phyloP scores from a whole-genome alignment of 805 yeast genomes.

The Huiozyma naganishii region DNA sequence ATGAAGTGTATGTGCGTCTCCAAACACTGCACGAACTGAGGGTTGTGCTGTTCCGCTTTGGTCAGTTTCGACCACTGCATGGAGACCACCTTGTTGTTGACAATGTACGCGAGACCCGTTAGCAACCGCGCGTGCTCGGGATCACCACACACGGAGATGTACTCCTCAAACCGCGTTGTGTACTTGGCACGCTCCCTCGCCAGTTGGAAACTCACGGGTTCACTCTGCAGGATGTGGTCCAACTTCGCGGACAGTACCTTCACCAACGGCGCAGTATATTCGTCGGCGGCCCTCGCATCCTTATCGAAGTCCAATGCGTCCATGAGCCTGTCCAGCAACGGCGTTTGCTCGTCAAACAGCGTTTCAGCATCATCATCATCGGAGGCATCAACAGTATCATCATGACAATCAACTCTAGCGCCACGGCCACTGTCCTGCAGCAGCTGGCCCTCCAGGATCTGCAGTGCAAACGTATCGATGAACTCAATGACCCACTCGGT shows the following conservation, averaged over 20 bases:
- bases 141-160: slow-evolving; percentile 19
- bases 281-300: background rate
- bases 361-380: background rate
- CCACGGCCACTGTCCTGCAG: background rate
- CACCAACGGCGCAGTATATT: slow-evolving; percentile 1
- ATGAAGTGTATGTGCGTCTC: slow-evolving; percentile 38
- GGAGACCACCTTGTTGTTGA: slow-evolving; percentile 21
- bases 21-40: slow-evolving; percentile 23
- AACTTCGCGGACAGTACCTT: slow-evolving; percentile 7
- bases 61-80: slow-evolving; percentile 19
- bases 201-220: slow-evolving; percentile 17
- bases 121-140: slow-evolving; percentile 13
- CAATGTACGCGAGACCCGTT: slow-evolving; percentile 13
- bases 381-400: background rate
- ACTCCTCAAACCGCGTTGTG: slow-evolving; percentile 9
- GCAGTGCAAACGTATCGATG: slow-evolving; percentile 14
- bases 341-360: background rate
- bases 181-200: slow-evolving; percentile 19
- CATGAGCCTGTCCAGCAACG: background rate
- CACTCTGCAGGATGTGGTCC: slow-evolving; percentile 8
- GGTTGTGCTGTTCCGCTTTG: slow-evolving; percentile 11
- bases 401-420: too few species aligned
- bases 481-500: slow-evolving; percentile 7
- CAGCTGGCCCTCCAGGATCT: slow-evolving; percentile 24
- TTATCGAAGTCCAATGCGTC: slow-evolving; percentile 4